Evolutionary conservation across 1,139 yeast genomes (phyloP).

Genomic region (Yamadazyma triangularis): DNA sequence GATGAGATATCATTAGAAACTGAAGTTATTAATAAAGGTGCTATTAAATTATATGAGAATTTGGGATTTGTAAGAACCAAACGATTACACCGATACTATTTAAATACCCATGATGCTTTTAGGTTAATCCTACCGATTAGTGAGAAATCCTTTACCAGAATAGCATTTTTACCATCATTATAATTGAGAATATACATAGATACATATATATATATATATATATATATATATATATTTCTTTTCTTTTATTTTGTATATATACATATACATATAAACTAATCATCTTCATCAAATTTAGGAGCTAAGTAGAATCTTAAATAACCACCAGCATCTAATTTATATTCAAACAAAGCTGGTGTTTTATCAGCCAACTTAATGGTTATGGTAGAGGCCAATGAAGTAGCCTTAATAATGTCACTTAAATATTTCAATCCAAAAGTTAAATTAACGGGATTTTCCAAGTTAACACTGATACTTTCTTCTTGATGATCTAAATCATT

Average conservation of each 20-base stretch:
- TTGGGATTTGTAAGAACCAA: slow-evolving; percentile 84
- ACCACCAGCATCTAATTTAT: slow-evolving; percentile 82
- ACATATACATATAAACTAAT: slow-evolving; percentile 22
- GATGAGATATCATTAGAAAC: slow-evolving; percentile 93
- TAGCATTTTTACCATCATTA: slow-evolving; percentile 25
- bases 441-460: slow-evolving; percentile 83
- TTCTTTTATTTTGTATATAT: neutral
- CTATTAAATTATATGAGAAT: slow-evolving; percentile 73
- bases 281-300: slow-evolving; percentile 93
- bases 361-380: slow-evolving; percentile 85
- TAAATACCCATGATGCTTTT: slow-evolving; percentile 91
- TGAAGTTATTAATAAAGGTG: slow-evolving; percentile 77
- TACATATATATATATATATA: neutral
- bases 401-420: slow-evolving; percentile 87
- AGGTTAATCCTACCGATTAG: slow-evolving; percentile 53
- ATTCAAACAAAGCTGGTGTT: slow-evolving; percentile 93
- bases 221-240: neutral
- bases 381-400: slow-evolving; percentile 70
- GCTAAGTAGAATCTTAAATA: slow-evolving; percentile 94
- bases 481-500: slow-evolving; percentile 79
- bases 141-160: slow-evolving; percentile 24
- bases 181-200: too few relatives aligned
- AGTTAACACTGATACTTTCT: slow-evolving; percentile 66
- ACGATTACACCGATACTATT: slow-evolving; percentile 77
- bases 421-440: slow-evolving; percentile 91